Conservation (phyloP, 257 asterid species). For the Solanum bukasovii region DNA sequence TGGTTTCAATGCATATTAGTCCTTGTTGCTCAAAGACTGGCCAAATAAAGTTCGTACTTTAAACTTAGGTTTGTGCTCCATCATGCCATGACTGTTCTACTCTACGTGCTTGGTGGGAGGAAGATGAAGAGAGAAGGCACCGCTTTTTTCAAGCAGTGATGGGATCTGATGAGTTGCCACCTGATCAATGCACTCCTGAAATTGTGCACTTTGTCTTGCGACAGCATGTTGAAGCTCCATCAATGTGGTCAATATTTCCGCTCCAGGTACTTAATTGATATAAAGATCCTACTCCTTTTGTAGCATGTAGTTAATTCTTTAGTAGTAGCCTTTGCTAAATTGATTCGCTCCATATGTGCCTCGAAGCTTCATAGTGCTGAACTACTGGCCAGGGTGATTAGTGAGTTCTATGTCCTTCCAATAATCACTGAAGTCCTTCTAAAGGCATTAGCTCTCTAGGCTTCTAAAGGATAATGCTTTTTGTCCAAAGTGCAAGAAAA, state of each 20-base stretch:
- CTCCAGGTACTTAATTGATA: slow-evolving; percentile 58
- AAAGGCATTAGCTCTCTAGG: not conserved
- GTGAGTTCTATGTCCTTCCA: not conserved
- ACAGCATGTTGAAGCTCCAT: slow-evolving; percentile 85
- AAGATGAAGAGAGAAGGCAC: slow-evolving; percentile 73
- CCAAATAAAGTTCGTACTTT: not conserved
- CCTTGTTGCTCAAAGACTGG: not conserved
- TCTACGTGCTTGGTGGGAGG: slow-evolving; percentile 99
- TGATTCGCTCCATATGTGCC: not conserved
- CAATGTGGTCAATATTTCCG: slow-evolving; percentile 98
- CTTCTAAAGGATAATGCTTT: not conserved
- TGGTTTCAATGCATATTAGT: not conserved
- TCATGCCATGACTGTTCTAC: slow-evolving; percentile 98
- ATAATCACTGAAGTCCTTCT: not conserved
- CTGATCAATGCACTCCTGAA: slow-evolving; percentile 84
- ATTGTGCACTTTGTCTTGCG: slow-evolving; percentile 48
- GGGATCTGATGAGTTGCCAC: slow-evolving; percentile 67
- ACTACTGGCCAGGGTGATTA: not conserved
- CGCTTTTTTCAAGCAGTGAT: slow-evolving; percentile 49
- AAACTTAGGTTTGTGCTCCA: slow-evolving; percentile 81
- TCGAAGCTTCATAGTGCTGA: not conserved
- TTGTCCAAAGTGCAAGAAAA: not conserved
- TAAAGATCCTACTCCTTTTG: not conserved
- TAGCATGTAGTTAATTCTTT: not conserved
- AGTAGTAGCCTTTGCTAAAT: not conserved